Conservation (phyloP, 257 asterid species). For the Sherardia arvensis region DNA sequence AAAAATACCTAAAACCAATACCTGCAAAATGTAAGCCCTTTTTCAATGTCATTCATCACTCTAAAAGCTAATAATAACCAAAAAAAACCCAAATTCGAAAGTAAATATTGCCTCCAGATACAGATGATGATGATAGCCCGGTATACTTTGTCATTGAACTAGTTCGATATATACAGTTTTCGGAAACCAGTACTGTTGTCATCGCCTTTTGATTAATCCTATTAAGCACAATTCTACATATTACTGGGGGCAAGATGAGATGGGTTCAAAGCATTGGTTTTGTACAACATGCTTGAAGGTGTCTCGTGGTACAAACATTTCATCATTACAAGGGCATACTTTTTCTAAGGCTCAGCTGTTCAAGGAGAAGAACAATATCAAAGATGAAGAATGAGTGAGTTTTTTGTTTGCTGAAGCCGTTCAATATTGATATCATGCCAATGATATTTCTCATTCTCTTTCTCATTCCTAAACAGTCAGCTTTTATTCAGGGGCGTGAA, state of each 20-base stretch:
- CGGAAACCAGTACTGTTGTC: conserved; percentile 17
- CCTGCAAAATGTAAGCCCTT: conserved; percentile 31
- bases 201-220: too few species aligned
- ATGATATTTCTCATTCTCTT: neutral
- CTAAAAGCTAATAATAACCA: conserved; percentile 22
- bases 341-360: conserved; percentile 34
- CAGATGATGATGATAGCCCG: conserved; percentile 6
- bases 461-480: too few species aligned
- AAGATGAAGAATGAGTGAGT: conserved; percentile 45
- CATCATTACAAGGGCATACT: conserved; percentile 33
- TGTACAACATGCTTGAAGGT: conserved; percentile 42
- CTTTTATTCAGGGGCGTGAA: too few species aligned
- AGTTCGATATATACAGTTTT: conserved; percentile 45
- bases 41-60: conserved; percentile 23
- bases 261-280: conserved; percentile 24
- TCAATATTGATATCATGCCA: conserved; percentile 7
- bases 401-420: conserved; percentile 4
- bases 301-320: conserved; percentile 36
- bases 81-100: conserved; percentile 16
- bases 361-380: conserved; percentile 35
- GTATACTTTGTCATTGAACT: conserved; percentile 20
- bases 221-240: conserved; percentile 34
- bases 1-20: conserved; percentile 20
- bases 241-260: conserved; percentile 32
- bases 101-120: conserved; percentile 24